A percentile compares a stretch with the other conserved stretches of the same genome.
phyloP scores from a whole-genome alignment of 257 asterid genomes.

The Ballota nigra region DNA sequence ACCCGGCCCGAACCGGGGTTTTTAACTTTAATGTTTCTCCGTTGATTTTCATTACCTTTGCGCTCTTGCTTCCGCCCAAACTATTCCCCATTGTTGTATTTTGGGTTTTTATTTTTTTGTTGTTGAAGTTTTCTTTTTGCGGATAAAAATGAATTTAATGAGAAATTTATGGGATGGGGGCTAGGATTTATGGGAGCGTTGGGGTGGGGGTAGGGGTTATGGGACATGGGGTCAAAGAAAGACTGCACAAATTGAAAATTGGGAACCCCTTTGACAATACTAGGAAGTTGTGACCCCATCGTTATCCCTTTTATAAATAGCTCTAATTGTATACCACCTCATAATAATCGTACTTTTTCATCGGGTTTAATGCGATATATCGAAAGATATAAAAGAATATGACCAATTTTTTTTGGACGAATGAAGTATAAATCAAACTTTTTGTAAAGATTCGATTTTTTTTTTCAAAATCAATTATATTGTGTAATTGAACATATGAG shows the following conservation, averaged over 20 bases:
- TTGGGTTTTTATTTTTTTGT: neutral
- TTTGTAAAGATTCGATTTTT: neutral
- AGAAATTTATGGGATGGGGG: constrained; percentile 27
- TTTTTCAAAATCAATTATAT: neutral
- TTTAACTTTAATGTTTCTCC: constrained; percentile 67
- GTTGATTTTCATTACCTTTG: constrained; percentile 75
- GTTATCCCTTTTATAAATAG: neutral
- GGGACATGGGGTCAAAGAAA: constrained; percentile 43
- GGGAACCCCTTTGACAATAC: constrained; percentile 32
- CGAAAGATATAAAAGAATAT: too few species aligned
- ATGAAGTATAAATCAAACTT: too few species aligned
- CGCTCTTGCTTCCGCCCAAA: constrained; percentile 53
- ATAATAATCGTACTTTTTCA: too few species aligned
- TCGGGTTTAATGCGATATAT: too few species aligned
- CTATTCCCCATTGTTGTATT: constrained; percentile 58
- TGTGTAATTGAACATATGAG: too few species aligned
- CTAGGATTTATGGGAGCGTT: constrained; percentile 25
- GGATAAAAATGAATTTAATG: neutral
- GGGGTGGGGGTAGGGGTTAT: too few species aligned
- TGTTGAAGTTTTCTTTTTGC: neutral
- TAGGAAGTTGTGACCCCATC: neutral
- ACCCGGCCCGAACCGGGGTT: constrained; percentile 62
- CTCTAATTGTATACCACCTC: too few species aligned
- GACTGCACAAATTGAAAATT: constrained; percentile 40
- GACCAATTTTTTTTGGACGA: neutral